Percentiles rank a stretch among this genome's conserved stretches.
Evolutionary conservation across 2,329 filamentous ascomycete genomes (phyloP).

Genomic region (Curvularia hawaiiensis): DNA sequence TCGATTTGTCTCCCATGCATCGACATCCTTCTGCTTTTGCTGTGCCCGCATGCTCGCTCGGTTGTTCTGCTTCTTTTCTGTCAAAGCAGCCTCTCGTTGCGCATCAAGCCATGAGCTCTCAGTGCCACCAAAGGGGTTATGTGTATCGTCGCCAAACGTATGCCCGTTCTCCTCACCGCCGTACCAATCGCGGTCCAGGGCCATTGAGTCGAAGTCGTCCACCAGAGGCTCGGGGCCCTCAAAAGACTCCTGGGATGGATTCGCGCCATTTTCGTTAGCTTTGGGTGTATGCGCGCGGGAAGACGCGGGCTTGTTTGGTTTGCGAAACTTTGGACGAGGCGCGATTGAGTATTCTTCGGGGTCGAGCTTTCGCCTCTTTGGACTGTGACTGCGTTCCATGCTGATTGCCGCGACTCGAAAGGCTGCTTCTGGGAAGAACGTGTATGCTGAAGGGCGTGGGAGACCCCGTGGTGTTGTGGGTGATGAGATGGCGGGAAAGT

Average conservation of each 20-base stretch:
- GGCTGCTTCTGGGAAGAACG: background rate
- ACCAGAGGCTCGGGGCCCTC: constrained; percentile 67
- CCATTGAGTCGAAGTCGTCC: constrained; percentile 71
- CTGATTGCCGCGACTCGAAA: background rate
- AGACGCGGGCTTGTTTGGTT: constrained; percentile 42
- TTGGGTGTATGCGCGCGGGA: constrained; percentile 46
- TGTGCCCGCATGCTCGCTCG: constrained; percentile 74
- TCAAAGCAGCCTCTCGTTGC: constrained; percentile 72
- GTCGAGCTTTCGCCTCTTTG: constrained; percentile 71
- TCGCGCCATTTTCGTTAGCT: constrained; percentile 36
- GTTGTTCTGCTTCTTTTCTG: constrained; percentile 79
- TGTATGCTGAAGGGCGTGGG: background rate
- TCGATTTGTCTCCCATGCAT: constrained; percentile 98
- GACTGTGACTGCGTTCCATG: constrained; percentile 56
- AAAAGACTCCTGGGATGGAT: constrained; percentile 61
- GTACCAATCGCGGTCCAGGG: constrained; percentile 92
- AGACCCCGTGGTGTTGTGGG: constrained; percentile 2
- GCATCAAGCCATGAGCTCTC: constrained; percentile 76
- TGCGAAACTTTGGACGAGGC: constrained; percentile 52
- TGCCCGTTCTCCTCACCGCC: constrained; percentile 84
- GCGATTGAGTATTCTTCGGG: constrained; percentile 64
- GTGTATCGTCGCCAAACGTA: constrained; percentile 87
- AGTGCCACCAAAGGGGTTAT: constrained; percentile 85
- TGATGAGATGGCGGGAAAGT: constrained; percentile 6
- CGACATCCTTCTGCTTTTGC: constrained; percentile 91